Base-by-base conservation (phyloP, 331 rosid genomes). In the Quercus lobata region DNA sequence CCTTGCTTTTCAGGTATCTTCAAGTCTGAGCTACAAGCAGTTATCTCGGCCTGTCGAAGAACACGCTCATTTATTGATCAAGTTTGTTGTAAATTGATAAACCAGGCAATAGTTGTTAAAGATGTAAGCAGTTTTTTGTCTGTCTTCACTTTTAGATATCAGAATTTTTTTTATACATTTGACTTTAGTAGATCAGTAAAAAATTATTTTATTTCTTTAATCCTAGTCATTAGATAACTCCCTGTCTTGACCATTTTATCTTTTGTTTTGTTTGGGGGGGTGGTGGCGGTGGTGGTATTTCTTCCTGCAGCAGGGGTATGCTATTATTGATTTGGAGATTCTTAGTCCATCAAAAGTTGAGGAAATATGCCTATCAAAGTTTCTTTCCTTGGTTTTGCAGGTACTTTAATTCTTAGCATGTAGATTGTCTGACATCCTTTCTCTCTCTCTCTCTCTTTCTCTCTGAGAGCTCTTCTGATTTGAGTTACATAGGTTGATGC, bases 271-370 rank as follows among this genome's bases (percentile, higher is more conserved):
- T 73, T 70, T 49, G 79, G 49, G 57, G 46, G 86, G 79, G 57
- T 24, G 68, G 34, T 0, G 16, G 16, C 1, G 15, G 17, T 4
- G 69, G 41, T 55, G 61, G 7, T 29, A 63, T 53, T 73, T 49
- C 72, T 79, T 34, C 80, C 69, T 82, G 91, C 91, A 96, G 98
- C 84, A 88, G 66, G 99, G 99, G 72, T 96, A 93, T 76, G 97
- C 90, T 73, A 80, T 84, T 78, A 89, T 96, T 78, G 89, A 96
- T 84, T 81, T 96, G 69, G 85, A 88, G 91, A 86, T 79, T 83
- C 89, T 96, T 3, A 73, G 84, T 73, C 85, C 86, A 73, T 86
- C 79, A 69, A 80, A 91, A 83, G 73, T 82, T 24, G 87, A 83
- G 81, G 90, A 88, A 70, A 63, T 87, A 60, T 89, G 91, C 90